Evolutionary conservation across 805 yeast genomes (phyloP).

Genomic region (Ogataea ganodermae): DNA sequence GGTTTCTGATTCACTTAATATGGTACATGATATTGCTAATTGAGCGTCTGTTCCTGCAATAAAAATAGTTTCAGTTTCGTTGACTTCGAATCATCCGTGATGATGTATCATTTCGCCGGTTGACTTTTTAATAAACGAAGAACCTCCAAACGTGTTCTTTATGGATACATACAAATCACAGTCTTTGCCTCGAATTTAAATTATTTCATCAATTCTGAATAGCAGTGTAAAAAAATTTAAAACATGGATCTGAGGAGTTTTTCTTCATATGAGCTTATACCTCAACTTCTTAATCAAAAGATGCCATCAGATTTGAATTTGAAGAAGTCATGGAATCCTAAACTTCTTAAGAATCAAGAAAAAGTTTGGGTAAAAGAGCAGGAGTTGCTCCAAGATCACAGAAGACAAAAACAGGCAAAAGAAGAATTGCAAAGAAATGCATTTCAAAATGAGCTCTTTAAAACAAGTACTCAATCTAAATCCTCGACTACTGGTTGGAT

Average conservation of each 20-base stretch:
- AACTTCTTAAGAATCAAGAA: slow-evolving; percentile 76
- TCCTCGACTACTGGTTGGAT: neutral
- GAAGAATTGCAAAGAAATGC: slow-evolving; percentile 44
- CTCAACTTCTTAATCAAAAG: neutral
- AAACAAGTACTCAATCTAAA: neutral
- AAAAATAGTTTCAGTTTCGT: too few relatives aligned
- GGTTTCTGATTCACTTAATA: slow-evolving; percentile 74
- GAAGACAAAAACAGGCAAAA: slow-evolving; percentile 61
- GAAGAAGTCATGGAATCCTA: slow-evolving; percentile 97
- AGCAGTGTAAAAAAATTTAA: too few relatives aligned
- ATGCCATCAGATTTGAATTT: slow-evolving; percentile 79
- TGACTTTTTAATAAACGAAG: too few relatives aligned
- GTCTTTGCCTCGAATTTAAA: too few relatives aligned
- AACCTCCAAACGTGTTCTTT: too few relatives aligned
- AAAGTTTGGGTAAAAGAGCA: slow-evolving; percentile 85
- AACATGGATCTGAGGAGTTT: too few relatives aligned
- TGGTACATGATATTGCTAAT: neutral
- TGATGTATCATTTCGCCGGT: too few relatives aligned
- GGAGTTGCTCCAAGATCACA: slow-evolving; percentile 69
- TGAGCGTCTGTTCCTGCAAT: too few relatives aligned
- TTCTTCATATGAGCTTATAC: too few relatives aligned
- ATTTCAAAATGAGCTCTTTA: neutral
- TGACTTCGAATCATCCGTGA: too few relatives aligned
- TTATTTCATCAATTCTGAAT: too few relatives aligned
- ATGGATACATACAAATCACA: too few relatives aligned